Base-by-base conservation (phyloP, 106 monocot genomes). In the Agapanthus africanus region DNA sequence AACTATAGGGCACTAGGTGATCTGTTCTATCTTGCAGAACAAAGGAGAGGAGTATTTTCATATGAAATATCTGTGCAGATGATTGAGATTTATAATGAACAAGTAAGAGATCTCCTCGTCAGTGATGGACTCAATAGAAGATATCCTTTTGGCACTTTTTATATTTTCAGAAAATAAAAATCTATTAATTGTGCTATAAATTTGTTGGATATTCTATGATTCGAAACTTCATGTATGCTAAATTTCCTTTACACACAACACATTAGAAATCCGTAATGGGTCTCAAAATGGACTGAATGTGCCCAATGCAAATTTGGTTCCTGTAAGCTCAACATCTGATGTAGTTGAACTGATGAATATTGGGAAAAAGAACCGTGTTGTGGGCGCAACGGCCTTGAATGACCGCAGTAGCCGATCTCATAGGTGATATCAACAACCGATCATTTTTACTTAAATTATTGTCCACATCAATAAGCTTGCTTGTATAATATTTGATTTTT, bases 1-100 rank as follows among this genome's bases (percentile, higher is more conserved):
- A 99, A 99, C 62, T 93, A 87, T 50, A 82, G 93, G 69, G 99
- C 99, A 78, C 54, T 99, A 26, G 74, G 75, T 66, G 99, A 99
- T 63, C 67, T 99, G 11, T 99, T 99, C 76, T 73, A 71, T 42
- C 87, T 93, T 6, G 83, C 99, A 14, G 85, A 93, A 67, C 77
- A 90, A 64, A 85, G 99, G 70, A 85, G 65, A 71, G 93, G 81
- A 11, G 57, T 71, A 33, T 87, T 93, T 76, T 65, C 41, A 50
- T 99, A 99, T 76, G 81, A 93, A 59, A 90, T 99, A 67, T 32
- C 85, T 16, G 93, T 99, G 32, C 99, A 99, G 66, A 99, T 99
- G 99, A 92, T 99, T 56, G 99, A 99, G 65, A 99, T 99, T 47
- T 99, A 99, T 51, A 99, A 99, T 60, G 99, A 99, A 70, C 99